Conservation (phyloP, 1,284 basidiomycete genomes). For the Sanghuangporus weigelae region DNA sequence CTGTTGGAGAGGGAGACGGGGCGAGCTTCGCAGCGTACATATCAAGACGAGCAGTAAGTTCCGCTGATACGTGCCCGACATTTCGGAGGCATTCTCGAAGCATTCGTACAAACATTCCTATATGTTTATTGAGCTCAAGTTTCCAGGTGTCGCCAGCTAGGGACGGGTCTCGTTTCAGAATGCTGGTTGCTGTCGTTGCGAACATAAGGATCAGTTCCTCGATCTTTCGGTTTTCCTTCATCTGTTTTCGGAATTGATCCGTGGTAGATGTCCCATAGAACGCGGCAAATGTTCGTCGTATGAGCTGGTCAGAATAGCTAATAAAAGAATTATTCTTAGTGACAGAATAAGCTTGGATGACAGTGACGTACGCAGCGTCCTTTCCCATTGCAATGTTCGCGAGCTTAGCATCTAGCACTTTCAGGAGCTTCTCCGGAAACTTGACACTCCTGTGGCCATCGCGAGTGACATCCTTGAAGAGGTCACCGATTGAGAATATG, state of each 20-base stretch:
- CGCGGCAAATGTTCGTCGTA: constrained; percentile 82
- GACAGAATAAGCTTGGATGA: neutral
- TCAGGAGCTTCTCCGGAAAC: constrained; percentile 89
- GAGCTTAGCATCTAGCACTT: constrained; percentile 80
- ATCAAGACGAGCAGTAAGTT: constrained; percentile 77
- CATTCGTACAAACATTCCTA: constrained; percentile 82
- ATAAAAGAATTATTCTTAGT: neutral
- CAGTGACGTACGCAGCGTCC: constrained; percentile 67
- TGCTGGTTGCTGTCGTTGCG: constrained; percentile 82
- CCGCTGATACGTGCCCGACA: constrained; percentile 75
- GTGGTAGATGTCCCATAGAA: constrained; percentile 89
- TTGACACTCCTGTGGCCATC: constrained; percentile 80
- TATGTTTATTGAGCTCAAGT: constrained; percentile 85
- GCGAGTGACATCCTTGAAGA: constrained; percentile 66
- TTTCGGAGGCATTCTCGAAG: constrained; percentile 73
- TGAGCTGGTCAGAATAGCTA: constrained; percentile 84
- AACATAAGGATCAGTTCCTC: constrained; percentile 97
- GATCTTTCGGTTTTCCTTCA: constrained; percentile 95
- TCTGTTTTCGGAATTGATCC: constrained; percentile 77
- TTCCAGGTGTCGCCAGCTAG: constrained; percentile 88
- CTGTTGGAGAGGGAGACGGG: constrained; percentile 45
- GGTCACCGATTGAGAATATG: constrained; percentile 73
- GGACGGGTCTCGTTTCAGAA: constrained; percentile 78
- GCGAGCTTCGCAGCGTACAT: constrained; percentile 79
- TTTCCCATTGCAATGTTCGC: constrained; percentile 90